Conservation (phyloP, 140 eudicot species). For the Stevia rebaudiana region DNA sequence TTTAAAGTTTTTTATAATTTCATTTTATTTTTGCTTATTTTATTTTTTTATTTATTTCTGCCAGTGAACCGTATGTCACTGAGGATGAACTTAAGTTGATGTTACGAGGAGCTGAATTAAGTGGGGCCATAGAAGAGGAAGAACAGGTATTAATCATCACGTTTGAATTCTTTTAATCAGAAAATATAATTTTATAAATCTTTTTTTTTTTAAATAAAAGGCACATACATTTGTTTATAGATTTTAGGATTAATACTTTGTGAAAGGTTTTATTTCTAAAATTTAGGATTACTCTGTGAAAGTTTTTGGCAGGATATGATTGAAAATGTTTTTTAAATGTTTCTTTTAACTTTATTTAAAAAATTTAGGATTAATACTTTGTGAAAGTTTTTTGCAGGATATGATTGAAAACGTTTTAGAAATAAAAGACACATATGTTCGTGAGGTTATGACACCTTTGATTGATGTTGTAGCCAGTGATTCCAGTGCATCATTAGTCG, state of each 20-base stretch:
- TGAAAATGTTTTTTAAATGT: not conserved
- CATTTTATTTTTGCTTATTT: not conserved
- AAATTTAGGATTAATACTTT: not conserved
- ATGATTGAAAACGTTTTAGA: slow-evolving; percentile 98
- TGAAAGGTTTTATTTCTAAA: too few species aligned
- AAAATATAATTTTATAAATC: not conserved
- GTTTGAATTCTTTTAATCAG: not conserved
- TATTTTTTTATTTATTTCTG: not conserved
- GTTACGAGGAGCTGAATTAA: slow-evolving; percentile 94
- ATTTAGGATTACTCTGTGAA: too few species aligned
- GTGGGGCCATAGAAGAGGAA: slow-evolving; percentile 99
- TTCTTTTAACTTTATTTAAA: too few species aligned
- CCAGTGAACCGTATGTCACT: slow-evolving; percentile 90
- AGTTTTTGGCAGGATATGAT: too few species aligned
- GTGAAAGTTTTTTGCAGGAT: slow-evolving; percentile 52
- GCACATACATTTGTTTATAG: not conserved
- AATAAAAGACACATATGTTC: slow-evolving; percentile 91
- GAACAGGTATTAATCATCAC: slow-evolving; percentile 56
- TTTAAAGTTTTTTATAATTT: not conserved
- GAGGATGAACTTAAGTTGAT: slow-evolving; percentile 92
- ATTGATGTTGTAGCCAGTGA: slow-evolving; percentile 98
- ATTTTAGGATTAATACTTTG: too few species aligned
- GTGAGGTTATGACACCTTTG: slow-evolving; percentile 99
- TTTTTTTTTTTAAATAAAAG: not conserved
- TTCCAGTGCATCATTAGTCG: slow-evolving; percentile 77